Evolutionary conservation across 768 basidiomycete genomes (phyloP), one percentile per base, ranked within the genome.

Genomic region (Amanita thiersii): DNA sequence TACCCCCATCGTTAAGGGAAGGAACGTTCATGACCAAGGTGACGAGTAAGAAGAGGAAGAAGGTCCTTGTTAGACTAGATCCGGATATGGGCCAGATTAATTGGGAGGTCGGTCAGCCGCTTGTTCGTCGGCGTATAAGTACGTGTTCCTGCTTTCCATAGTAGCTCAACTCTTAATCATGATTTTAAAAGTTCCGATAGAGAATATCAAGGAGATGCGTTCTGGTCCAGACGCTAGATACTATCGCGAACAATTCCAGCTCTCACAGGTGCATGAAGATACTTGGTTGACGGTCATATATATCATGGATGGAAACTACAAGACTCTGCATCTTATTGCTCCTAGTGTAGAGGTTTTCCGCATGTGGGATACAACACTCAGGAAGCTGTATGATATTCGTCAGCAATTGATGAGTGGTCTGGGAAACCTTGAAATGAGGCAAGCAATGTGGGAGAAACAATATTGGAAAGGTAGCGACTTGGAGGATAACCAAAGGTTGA

Each of bases 271-370:
- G 39, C 70, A 72, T 44, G 81, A 86, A 50, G 65, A 73, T 28
- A 70, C 80, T 14, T 94, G 89, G 87, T 72, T 94, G 49, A 87
- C 90, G 0, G 70, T 96, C 59, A 77, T 91, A 47, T 91, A 93
- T 52, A 77, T 85, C 45, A 64, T 81, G 37, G 77, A 81, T 32
- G 83, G 79, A 9, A 68, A 66, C 17, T 89, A 87, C 69, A 93
- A 93, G 65, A 85, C 85, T 0, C 71, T 92, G 18, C 90, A 96
- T 54, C 70, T 93, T 47, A 72, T 93, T 40, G 83, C 91, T 2
- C 70, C 79, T 2, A 77, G 79, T 0, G 59, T 62, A 20, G 61
- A 70, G 3, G 52, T 56, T 2, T 67, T 70, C 42, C 47, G 62
- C 11, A 73, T 81, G 37, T 72, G 81, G 52, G 73, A 80, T 35